Base-by-base conservation (phyloP, 441 rosid genomes). In the Pelargonium myrrhifolium region DNA sequence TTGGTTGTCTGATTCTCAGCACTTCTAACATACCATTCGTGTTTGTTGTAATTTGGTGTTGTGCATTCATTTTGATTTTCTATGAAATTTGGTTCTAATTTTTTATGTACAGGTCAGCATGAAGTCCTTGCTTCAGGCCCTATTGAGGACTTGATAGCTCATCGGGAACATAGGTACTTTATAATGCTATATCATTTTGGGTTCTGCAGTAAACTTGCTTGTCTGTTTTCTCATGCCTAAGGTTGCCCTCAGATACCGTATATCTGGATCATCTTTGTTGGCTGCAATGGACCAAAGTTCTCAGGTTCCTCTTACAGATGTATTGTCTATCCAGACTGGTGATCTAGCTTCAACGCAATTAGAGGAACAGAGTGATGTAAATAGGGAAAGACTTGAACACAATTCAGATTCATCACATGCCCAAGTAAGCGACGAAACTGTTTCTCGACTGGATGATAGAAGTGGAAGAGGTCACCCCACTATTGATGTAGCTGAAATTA, bases 91-190 rank as follows among this genome's bases (percentile, higher is more conserved):
- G 28, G 5, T 26, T 56, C 26, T 15, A 56, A 56, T 26, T 56
- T 56, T 69, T 73, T 58, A 31, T 59, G 43, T 69, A 56, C 84
- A 95, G 99, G 88, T 81, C 96, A 95, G 76, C 98, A 95, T 84
- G 98, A 95, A 83, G 91, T 87, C 81, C 98, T 95, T 74, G 98
- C 98, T 37, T 95, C 98, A n/a, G 99, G 99, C 59, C 99, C 99
- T 40, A 95, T 95, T 72, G 99, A 95, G 82, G 99, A 95, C 76
- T 81, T 95, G 78, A 92, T 95, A 78, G 97, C 97, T 76, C 99
- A 92, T 72, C 87, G 99, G 68, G 99, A 95, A 79, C 99, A 95
- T 80, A 92, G 99, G 99, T 89, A 77, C 42, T 73, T 3, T 4
- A 60, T 78, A 28, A 40, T 53, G 8, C 9, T 1, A 10, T 39